These are phyloP conservation scores for Aspergillus viridinutans DNA, from an alignment of 2,329 filamentous ascomycete genomes.

Conservation along the genomic window DNA sequence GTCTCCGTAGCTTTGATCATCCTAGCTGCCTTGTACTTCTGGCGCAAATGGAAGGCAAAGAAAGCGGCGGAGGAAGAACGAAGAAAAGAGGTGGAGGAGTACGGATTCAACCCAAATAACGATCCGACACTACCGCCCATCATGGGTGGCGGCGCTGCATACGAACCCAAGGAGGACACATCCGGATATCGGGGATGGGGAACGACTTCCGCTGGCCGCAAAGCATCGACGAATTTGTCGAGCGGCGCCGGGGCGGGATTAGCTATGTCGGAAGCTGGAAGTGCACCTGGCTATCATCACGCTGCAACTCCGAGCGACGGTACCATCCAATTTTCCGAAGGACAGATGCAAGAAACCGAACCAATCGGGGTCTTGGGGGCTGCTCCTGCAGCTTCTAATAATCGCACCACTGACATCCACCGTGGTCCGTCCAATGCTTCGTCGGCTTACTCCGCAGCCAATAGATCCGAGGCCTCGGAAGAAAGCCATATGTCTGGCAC, in stretches of 20 bases:
- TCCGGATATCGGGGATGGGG: constrained; percentile 92
- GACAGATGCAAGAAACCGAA: constrained; percentile 68
- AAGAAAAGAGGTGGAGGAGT: constrained; percentile 94
- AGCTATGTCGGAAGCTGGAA: constrained; percentile 68
- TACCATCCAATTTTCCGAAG: constrained; percentile 59
- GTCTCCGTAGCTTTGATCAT: constrained; percentile 79
- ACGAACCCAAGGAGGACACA: constrained; percentile 67
- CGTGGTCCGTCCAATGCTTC: constrained; percentile 93
- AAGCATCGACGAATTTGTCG: constrained; percentile 85
- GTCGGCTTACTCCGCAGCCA: constrained; percentile 83
- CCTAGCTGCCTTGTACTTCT: constrained; percentile 72
- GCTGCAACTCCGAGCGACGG: constrained; percentile 61
- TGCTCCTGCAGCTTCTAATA: constrained; percentile 60
- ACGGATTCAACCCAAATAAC: constrained; percentile 95
- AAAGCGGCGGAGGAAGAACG: constrained; percentile 83
- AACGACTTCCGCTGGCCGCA: constrained; percentile 70
- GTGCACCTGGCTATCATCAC: constrained; percentile 50
- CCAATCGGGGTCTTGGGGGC: constrained; percentile 75
- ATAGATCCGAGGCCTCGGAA: constrained; percentile 62
- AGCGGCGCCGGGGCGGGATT: constrained; percentile 58
- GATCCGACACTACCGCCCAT: constrained; percentile 72
- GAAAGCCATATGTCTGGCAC: constrained; percentile 48
- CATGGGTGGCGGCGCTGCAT: constrained; percentile 41
- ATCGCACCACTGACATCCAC: constrained; percentile 67
- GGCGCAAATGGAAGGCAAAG: constrained; percentile 81